Conservation (phyloP, 106 monocot species). For the Acorus gramineus region DNA sequence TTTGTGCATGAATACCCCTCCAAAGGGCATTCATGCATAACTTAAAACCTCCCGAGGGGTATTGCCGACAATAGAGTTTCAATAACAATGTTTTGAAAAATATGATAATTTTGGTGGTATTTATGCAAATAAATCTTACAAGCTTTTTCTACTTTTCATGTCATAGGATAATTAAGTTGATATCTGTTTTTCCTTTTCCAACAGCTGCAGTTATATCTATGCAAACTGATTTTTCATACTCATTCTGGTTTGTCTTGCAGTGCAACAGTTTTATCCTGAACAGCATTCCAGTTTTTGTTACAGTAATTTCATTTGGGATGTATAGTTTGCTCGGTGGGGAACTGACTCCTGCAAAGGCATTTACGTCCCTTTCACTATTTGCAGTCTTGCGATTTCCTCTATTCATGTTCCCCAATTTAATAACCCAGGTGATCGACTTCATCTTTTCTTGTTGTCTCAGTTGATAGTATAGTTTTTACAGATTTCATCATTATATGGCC, state of each 20-base stretch:
- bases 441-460: neutral
- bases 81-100: no score
- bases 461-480: neutral
- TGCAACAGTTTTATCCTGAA: constrained; percentile 81
- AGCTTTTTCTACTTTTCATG: no score
- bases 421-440: constrained; percentile 68
- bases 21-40: no score
- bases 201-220: neutral
- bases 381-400: constrained; percentile 88
- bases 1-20: no score
- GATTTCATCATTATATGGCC: neutral
- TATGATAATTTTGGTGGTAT: no score
- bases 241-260: constrained; percentile 35
- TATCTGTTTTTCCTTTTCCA: neutral
- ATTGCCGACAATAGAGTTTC: no score
- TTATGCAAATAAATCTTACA: no score
- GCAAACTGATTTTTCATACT: neutral
- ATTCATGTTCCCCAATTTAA: constrained; percentile 89
- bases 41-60: no score
- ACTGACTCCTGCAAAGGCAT: constrained; percentile 94
- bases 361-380: constrained; percentile 93
- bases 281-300: constrained; percentile 84
- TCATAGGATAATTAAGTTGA: no score
- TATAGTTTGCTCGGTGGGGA: constrained; percentile 87
- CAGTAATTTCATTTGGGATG: constrained; percentile 85